Base-by-base conservation (phyloP, 345 rosid genomes). In the Firmiana major region DNA sequence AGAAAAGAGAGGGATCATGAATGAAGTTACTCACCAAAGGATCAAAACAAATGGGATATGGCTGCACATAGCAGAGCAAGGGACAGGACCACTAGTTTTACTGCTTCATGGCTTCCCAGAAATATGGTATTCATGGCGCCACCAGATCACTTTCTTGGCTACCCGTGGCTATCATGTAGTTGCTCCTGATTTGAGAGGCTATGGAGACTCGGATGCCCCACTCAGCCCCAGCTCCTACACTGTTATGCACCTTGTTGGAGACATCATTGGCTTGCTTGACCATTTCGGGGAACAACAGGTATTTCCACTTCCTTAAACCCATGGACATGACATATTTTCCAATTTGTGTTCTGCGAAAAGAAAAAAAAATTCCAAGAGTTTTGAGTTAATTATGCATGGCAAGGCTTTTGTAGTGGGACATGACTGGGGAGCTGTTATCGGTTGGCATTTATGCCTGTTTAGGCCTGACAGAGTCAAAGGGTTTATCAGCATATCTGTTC, bases 61-160 rank as follows among this genome's bases (percentile, higher is more conserved):
- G 60, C 19, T 75, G 48, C 89, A 90, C 69, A 70, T 82, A 11
- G 90, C 80, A 2, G 91, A 89, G 84, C 88, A 88, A 83, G 91
- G 94, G 54, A 77, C 73, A n/a, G 87, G 92, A 9, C 90, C 93
- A 4, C 78, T 90, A 9, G 89, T 89, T 67, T 54, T 92, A 38
- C 64, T 90, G 15, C 89, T 90, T 57, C 93, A 88, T 78, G 94
- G 97, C 46, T 92, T 92, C 86, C 94, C 97, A 34, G 97, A 92
- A 79, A 76, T 87, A 62, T 90, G 91, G 92, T 89, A 83, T 77
- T 89, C 93, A 6, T 90, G 93, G 97, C 89, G 93, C 75, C 91
- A 90, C 67, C 93, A 89, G 81, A 92, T 90, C 54, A 65, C 78
- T 60, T 83, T 67, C 84, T 76, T 89, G 80, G 92, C 90, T 34